Conservation (phyloP, 2,329 filamentous ascomycete species). For the Escovopsis weberi region DNA sequence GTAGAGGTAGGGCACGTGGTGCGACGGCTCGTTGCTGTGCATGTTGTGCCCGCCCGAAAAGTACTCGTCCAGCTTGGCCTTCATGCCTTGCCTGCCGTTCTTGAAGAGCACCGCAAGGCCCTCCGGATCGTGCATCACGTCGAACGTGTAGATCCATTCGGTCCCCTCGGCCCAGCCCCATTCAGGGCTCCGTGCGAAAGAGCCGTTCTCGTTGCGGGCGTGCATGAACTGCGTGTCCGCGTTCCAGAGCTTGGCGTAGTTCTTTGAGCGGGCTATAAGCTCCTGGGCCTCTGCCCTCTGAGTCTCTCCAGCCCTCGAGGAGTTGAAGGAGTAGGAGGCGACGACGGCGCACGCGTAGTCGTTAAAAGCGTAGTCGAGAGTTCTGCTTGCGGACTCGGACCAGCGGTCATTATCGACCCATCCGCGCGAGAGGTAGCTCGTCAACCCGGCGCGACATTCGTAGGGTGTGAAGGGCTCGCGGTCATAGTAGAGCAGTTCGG, state of each 20-base stretch:
- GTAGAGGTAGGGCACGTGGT: constrained; percentile 32
- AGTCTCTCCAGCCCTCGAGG: constrained; percentile 5
- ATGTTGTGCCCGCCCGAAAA: constrained; percentile 31
- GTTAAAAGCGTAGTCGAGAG: constrained; percentile 32
- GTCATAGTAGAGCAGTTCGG: constrained; percentile 29
- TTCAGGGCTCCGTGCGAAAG: constrained; percentile 23
- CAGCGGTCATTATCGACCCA: constrained; percentile 33
- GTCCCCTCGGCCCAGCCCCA: constrained; percentile 36
- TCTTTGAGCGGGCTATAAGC: constrained; percentile 22
- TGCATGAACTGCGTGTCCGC: constrained; percentile 30
- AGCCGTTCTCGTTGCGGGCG: constrained; percentile 30
- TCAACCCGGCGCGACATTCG: constrained; percentile 30
- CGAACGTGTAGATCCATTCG: constrained; percentile 35
- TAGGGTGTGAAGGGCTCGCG: constrained; percentile 29
- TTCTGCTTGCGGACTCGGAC: constrained; percentile 30
- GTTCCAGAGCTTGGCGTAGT: constrained; percentile 29
- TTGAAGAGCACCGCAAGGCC: constrained; percentile 27
- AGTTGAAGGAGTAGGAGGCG: constrained; percentile 20
- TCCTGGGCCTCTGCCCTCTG: constrained; percentile 9
- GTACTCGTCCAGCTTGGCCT: constrained; percentile 27
- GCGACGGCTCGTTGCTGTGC: constrained; percentile 32
- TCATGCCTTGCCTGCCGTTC: constrained; percentile 20
- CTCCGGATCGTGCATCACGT: constrained; percentile 30
- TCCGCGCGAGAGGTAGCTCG: constrained; percentile 26
- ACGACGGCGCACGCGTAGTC: constrained; percentile 30